Conservation (phyloP, 257 asterid species). For the Schizonepeta tenuifolia region DNA sequence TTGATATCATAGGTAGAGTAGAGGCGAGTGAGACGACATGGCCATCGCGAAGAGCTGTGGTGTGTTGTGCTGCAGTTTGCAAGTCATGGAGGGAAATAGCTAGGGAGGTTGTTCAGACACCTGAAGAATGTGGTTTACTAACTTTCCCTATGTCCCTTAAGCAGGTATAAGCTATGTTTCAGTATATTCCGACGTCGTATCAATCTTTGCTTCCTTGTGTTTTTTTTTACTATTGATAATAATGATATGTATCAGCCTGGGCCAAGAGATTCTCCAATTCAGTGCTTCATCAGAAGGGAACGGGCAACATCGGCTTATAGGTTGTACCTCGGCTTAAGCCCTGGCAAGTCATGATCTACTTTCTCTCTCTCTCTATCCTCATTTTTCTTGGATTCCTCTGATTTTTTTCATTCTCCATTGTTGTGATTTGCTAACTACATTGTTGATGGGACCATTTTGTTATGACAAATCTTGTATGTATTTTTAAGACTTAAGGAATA, state of each 20-base stretch:
- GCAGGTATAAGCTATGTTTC: slow-evolving; percentile 47
- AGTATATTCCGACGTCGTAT: background rate
- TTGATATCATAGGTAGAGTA: slow-evolving; percentile 57
- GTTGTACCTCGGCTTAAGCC: slow-evolving; percentile 72
- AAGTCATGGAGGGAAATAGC: slow-evolving; percentile 69
- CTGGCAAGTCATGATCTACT: slow-evolving; percentile 49
- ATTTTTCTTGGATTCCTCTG: background rate
- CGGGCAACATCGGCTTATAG: slow-evolving; percentile 61
- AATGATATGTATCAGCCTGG: slow-evolving; percentile 57
- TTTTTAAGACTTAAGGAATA: background rate
- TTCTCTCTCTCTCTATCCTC: background rate
- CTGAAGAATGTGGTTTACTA: slow-evolving; percentile 69
- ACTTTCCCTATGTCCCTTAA: slow-evolving; percentile 76
- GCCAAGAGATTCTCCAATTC: slow-evolving; percentile 68
- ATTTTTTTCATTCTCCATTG: background rate
- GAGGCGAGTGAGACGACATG: slow-evolving; percentile 55
- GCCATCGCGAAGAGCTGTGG: slow-evolving; percentile 66
- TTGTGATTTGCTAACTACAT: background rate
- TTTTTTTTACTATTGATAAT: slow-evolving; percentile 1
- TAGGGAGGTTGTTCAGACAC: slow-evolving; percentile 55
- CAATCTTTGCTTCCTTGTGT: slow-evolving; percentile 10
- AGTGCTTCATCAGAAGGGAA: slow-evolving; percentile 79
- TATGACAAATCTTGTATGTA: background rate
- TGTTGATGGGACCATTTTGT: background rate
- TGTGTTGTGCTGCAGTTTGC: slow-evolving; percentile 69